phyloP scores from a whole-genome alignment of 768 basidiomycete species.

The Termitomyces sp. region DNA sequence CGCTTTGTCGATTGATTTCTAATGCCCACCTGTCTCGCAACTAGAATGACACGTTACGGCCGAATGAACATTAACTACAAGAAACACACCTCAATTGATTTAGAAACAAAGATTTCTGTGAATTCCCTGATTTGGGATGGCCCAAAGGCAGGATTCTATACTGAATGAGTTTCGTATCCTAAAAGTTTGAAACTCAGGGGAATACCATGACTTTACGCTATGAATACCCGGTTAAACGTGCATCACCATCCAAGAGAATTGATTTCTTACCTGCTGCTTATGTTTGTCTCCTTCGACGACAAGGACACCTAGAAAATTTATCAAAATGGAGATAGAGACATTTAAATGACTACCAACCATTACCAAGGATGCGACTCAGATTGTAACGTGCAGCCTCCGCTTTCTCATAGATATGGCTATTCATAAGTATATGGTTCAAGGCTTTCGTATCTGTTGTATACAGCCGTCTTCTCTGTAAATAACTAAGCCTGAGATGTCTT shows the following conservation, averaged over 20 bases:
- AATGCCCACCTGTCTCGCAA: conserved; percentile 46
- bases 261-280: conserved; percentile 35
- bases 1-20: conserved; percentile 29
- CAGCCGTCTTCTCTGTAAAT: conserved; percentile 34
- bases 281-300: conserved; percentile 47
- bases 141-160: conserved; percentile 68
- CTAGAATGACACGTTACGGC: conserved; percentile 24
- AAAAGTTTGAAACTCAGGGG: background rate
- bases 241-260: background rate
- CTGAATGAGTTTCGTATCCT: background rate
- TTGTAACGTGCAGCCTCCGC: conserved; percentile 34
- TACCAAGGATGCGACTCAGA: conserved; percentile 40
- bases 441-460: conserved; percentile 62
- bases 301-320: conserved; percentile 39
- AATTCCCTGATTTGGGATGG: conserved; percentile 54
- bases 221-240: background rate
- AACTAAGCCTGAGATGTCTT: background rate
- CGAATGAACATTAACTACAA: conserved; percentile 24
- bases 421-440: conserved; percentile 58
- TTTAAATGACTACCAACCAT: conserved; percentile 22
- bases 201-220: conserved; percentile 46
- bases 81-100: conserved; percentile 41
- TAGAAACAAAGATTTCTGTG: conserved; percentile 54
- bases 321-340: background rate
- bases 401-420: conserved; percentile 55